Base-by-base conservation (phyloP, 2,329 filamentous ascomycete genomes). In the Myriosclerotinia scirpicola region DNA sequence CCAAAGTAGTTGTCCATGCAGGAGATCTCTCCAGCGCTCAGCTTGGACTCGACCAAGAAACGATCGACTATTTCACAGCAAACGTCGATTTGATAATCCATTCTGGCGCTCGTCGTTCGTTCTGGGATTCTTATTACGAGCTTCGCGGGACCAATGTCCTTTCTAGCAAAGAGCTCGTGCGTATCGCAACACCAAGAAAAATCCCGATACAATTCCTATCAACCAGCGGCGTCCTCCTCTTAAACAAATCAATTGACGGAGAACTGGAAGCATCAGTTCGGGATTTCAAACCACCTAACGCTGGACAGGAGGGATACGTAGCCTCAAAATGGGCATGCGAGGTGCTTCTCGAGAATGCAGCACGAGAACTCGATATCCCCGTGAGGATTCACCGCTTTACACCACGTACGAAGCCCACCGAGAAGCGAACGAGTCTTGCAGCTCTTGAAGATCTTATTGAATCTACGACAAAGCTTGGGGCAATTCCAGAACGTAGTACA, bases 21-120 rank as follows among this genome's bases (percentile, higher is more conserved):
- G 52, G 52, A 11, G 30, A 54, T 8, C 52, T 54, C 11, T 34
- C 52, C 15, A 17, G 34, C 15, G 5, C 14, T 34, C 17, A 54
- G 9, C 52, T 34, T 12, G 52, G 52, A 14, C 52, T 54, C 17
- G 34, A 11, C 34, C 15, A 30, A 22, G 15, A 22, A 15, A 22
- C 17, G 17, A 34, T 54, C 52, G 17, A 22, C 11, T 54, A 34
- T 17, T 26, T 54, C 34, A 26, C 52, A 34, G 22, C 34, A 17
- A 34, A 72, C 2, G 76, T 74, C 1, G 77, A 83, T 70, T 70
- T 81, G 9, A 81, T 89, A 56, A 81, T 90, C 38, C 87, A 85
- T 71, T 79, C 77, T 56, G 83, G 80, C 7, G 81, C 81, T 14
- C 76, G 79, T 15, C 73, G 74, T 12, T 78, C 73, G 7, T 79